These are phyloP conservation scores for Alnus rubra DNA, from an alignment of 306 rosid species.

Conservation along the genomic window DNA sequence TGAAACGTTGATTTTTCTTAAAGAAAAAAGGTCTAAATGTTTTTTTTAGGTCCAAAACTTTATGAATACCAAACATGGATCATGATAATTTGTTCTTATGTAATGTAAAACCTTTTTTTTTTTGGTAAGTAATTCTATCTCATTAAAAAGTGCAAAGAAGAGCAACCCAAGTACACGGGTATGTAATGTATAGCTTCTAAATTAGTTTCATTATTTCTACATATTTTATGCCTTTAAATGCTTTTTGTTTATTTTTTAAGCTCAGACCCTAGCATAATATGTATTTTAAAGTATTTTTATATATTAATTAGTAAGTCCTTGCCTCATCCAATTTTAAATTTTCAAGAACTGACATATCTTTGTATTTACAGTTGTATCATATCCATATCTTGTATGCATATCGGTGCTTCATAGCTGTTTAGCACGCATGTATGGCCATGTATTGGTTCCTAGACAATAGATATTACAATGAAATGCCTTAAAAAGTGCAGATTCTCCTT, in stretches of 20 bases:
- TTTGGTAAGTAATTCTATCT: too few species aligned
- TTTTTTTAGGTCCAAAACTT: not conserved
- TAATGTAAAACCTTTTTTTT: too few species aligned
- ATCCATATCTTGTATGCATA: not conserved
- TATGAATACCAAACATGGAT: not conserved
- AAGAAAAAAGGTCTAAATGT: not conserved
- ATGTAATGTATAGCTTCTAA: too few species aligned
- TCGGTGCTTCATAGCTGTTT: not conserved
- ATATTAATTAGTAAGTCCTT: not conserved
- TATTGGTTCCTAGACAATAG: not conserved
- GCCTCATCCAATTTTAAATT: not conserved
- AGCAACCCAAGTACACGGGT: too few species aligned
- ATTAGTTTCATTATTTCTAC: too few species aligned
- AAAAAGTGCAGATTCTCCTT: not conserved
- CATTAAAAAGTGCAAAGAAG: too few species aligned
- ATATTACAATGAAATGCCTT: not conserved
- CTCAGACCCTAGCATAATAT: too few species aligned
- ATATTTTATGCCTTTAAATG: too few species aligned
- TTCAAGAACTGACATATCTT: not conserved
- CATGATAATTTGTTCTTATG: not conserved
- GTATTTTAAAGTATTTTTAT: too few species aligned
- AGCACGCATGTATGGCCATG: not conserved
- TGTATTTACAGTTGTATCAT: not conserved
- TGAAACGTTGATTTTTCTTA: not conserved
- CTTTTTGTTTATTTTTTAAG: not conserved